A percentile compares a stretch with the other conserved stretches of the same genome.
These are phyloP conservation scores for Madurella fahalii DNA, from an alignment of 2,329 filamentous ascomycete species.

Conservation along the genomic window DNA sequence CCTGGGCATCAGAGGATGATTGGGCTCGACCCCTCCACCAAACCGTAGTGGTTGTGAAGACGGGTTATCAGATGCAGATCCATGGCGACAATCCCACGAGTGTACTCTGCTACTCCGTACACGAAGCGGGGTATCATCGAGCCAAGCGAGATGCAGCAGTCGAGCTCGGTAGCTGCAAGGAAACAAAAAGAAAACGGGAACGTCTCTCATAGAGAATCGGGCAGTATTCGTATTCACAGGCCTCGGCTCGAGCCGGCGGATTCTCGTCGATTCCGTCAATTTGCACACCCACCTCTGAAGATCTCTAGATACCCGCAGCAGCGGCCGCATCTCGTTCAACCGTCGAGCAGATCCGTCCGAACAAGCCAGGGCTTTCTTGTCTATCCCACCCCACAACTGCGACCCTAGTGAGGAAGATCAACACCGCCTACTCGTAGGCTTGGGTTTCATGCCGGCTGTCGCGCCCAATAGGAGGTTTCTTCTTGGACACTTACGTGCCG, in stretches of 20 bases:
- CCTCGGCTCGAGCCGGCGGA: neutral
- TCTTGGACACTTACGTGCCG: neutral
- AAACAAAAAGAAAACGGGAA: neutral
- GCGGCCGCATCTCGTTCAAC: slow-evolving; percentile 1
- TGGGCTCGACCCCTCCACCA: slow-evolving; percentile 1
- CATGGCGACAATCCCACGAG: neutral
- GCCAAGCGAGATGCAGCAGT: neutral
- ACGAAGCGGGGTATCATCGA: neutral
- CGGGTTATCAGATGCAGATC: slow-evolving; percentile 8
- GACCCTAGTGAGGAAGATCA: slow-evolving; percentile 3
- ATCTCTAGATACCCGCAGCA: slow-evolving; percentile 1
- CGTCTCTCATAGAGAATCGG: neutral
- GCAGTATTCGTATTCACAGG: neutral
- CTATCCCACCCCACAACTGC: slow-evolving; percentile 4
- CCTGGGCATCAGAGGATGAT: neutral
- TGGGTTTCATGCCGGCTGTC: slow-evolving; percentile 8
- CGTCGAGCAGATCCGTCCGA: neutral
- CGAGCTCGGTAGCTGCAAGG: too few relatives aligned
- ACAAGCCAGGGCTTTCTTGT: neutral
- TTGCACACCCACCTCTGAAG: slow-evolving; percentile 1
- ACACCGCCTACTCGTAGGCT: neutral
- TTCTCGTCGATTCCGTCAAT: neutral
- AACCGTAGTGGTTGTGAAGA: neutral
- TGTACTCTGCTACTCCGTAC: neutral
- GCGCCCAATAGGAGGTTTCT: slow-evolving; percentile 1